Evolutionary conservation across 768 basidiomycete species (phyloP).

Genomic region (Thelephora aurantiotincta): DNA sequence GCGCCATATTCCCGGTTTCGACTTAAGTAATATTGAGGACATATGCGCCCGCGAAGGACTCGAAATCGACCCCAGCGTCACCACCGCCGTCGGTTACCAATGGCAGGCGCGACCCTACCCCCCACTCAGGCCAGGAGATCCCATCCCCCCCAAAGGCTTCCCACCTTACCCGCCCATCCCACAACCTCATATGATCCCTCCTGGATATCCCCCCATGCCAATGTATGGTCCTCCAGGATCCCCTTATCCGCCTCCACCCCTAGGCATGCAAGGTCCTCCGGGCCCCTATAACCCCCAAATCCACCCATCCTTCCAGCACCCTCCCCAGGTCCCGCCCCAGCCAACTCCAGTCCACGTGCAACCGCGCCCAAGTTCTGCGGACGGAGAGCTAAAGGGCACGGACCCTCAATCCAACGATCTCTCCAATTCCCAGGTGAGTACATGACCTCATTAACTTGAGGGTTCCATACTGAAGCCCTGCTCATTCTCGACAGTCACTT

Average conservation of each 20-base stretch:
- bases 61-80: slow-evolving; percentile 22
- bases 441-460: background rate
- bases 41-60: slow-evolving; percentile 53
- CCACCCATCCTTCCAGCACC: slow-evolving; percentile 46
- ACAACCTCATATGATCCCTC: slow-evolving; percentile 24
- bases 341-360: slow-evolving; percentile 17
- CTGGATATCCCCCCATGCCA: slow-evolving; percentile 34
- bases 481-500: slow-evolving; percentile 30
- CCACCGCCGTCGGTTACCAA: slow-evolving; percentile 15
- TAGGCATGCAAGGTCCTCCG: slow-evolving; percentile 22
- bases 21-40: slow-evolving; percentile 50
- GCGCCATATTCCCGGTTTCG: slow-evolving; percentile 54
- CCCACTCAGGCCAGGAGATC: slow-evolving; percentile 11
- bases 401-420: slow-evolving; percentile 74
- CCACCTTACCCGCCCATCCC: slow-evolving; percentile 20
- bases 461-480: background rate
- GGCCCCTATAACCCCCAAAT: slow-evolving; percentile 39
- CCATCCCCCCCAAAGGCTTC: slow-evolving; percentile 18
- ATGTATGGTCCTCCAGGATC: slow-evolving; percentile 24
- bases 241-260: slow-evolving; percentile 24
- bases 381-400: slow-evolving; percentile 42
- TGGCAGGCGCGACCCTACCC: slow-evolving; percentile 10
- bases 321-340: slow-evolving; percentile 24
- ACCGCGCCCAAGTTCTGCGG: slow-evolving; percentile 15
- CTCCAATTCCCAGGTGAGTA: slow-evolving; percentile 46